phyloP scores from a whole-genome alignment of 2,329 filamentous ascomycete species.

The Ophiostoma sp. region DNA sequence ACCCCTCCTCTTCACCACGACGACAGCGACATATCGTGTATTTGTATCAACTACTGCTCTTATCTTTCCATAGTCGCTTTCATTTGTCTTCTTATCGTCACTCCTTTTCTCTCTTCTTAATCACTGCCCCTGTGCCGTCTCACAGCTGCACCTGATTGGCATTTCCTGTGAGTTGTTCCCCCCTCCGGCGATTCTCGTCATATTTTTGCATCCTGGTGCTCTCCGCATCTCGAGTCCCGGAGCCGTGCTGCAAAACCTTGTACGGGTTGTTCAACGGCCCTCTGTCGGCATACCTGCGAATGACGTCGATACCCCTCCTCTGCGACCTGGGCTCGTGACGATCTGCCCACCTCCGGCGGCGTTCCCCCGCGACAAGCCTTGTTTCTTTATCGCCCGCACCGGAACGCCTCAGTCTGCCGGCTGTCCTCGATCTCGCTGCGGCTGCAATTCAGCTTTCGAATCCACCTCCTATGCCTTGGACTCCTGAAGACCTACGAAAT shows the following conservation, averaged over 20 bases:
- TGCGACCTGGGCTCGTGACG: neutral
- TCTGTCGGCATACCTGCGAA: neutral
- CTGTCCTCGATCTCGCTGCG: neutral
- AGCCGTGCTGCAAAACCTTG: neutral
- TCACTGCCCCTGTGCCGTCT: slow-evolving; percentile 8
- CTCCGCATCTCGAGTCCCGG: neutral
- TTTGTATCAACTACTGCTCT: slow-evolving; percentile 15
- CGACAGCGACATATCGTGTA: slow-evolving; percentile 20
- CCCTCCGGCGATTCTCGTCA: slow-evolving; percentile 12
- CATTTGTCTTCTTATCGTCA: slow-evolving; percentile 15
- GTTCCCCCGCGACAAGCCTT: neutral
- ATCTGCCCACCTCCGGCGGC: neutral
- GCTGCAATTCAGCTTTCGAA: no score
- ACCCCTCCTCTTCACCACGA: slow-evolving; percentile 8
- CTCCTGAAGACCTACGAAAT: no score
- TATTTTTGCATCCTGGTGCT: slow-evolving; percentile 4
- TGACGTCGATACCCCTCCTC: slow-evolving; percentile 9
- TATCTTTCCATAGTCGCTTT: slow-evolving; percentile 13
- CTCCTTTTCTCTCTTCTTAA: slow-evolving; percentile 3
- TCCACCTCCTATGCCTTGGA: no score
- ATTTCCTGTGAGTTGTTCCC: slow-evolving; percentile 19
- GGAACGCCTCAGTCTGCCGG: neutral
- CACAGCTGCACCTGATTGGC: slow-evolving; percentile 16
- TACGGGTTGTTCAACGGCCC: neutral
- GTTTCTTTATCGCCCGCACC: neutral